Conservation (phyloP, 2,329 filamentous ascomycete species). For the Sporothrix humicola region DNA sequence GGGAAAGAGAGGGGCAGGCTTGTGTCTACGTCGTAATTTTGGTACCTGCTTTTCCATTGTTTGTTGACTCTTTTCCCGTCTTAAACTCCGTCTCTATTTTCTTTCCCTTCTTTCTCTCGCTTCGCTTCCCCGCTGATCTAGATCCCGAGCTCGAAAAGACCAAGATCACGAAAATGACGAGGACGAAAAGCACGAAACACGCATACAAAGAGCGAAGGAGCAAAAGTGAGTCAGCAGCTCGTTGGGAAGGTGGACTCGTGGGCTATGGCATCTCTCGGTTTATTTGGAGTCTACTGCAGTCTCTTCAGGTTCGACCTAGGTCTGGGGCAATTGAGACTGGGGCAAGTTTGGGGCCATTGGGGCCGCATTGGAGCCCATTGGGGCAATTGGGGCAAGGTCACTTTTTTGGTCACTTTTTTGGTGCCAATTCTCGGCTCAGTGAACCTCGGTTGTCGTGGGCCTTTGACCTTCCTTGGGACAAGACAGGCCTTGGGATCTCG, state of each 20-base stretch:
- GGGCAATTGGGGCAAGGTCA: not conserved
- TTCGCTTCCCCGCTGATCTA: not conserved
- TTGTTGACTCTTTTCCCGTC: not conserved
- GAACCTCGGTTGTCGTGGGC: slow-evolving; percentile 32
- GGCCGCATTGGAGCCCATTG: too few species aligned
- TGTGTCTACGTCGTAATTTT: not conserved
- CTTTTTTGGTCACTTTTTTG: not conserved
- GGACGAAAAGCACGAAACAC: not conserved
- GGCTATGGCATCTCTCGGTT: slow-evolving; percentile 14
- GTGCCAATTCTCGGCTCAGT: slow-evolving; percentile 31
- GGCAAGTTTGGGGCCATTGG: not conserved
- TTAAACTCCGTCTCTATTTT: not conserved
- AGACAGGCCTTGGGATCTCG: too few species aligned
- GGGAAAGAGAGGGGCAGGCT: not conserved
- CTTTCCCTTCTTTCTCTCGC: not conserved
- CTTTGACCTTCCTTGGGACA: not conserved
- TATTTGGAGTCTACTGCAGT: not conserved
- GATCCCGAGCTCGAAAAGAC: slow-evolving; percentile 4
- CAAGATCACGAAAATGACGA: not conserved
- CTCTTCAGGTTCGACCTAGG: not conserved
- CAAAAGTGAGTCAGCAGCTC: not conserved
- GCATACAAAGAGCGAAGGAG: not conserved
- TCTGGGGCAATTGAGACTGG: slow-evolving; percentile 1
- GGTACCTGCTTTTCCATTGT: not conserved
- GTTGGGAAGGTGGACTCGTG: not conserved